Conservation (phyloP, 805 yeast genomes). For the Ogataea siamensis region DNA sequence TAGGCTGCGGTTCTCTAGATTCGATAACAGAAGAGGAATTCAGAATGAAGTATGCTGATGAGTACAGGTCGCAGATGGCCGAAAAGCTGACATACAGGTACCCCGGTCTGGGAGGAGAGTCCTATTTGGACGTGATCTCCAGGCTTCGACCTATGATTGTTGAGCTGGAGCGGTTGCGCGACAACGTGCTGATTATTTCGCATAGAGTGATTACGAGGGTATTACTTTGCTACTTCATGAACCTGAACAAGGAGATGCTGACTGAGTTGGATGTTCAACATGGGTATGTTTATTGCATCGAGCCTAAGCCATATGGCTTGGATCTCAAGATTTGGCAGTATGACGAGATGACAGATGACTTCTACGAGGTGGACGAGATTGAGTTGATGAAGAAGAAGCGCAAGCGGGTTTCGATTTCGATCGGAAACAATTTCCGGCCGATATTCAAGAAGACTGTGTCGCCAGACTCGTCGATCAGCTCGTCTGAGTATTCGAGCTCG, state of each 20-base stretch:
- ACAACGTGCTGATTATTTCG: constrained; percentile 35
- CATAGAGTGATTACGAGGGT: constrained; percentile 37
- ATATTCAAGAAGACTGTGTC: constrained; percentile 19
- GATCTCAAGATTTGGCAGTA: constrained; percentile 39
- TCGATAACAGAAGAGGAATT: constrained; percentile 33
- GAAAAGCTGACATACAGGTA: constrained; percentile 35
- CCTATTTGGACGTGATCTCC: constrained; percentile 37
- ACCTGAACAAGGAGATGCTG: constrained; percentile 35
- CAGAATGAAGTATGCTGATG: constrained; percentile 25
- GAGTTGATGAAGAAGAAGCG: constrained; percentile 36
- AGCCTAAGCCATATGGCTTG: constrained; percentile 39
- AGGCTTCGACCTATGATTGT: constrained; percentile 36
- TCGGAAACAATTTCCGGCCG: constrained; percentile 24
- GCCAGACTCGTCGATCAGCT: constrained; percentile 9
- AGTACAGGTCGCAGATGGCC: constrained; percentile 30
- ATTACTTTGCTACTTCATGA: constrained; percentile 37
- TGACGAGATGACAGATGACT: constrained; percentile 35
- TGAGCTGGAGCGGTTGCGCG: constrained; percentile 36
- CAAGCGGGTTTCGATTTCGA: constrained; percentile 30
- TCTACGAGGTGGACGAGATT: constrained; percentile 38
- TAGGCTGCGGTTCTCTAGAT: constrained; percentile 36
- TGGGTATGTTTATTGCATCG: constrained; percentile 36
- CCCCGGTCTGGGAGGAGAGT: constrained; percentile 40
- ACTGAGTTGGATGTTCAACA: constrained; percentile 39
- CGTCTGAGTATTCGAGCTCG: constrained; percentile 18